Evolutionary conservation across 805 yeast genomes (phyloP).

Genomic region (Torulaspora franciscae): DNA sequence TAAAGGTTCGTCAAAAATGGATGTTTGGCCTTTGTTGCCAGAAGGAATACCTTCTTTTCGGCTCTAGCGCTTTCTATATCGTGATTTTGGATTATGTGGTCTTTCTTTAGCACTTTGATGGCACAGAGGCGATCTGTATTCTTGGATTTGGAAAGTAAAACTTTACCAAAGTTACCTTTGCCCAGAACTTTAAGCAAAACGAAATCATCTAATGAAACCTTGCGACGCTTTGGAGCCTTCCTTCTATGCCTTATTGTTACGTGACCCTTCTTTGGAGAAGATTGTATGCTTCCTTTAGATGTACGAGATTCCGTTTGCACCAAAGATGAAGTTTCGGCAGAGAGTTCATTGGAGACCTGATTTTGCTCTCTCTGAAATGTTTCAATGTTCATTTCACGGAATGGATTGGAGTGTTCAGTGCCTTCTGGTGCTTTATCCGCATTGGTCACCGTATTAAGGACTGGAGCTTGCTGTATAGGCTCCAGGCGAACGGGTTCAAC

Average conservation of each 20-base stretch:
- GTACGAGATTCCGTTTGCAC: constrained; percentile 7
- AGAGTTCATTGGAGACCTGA: not conserved
- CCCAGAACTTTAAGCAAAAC: constrained; percentile 92
- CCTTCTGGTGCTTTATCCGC: not conserved
- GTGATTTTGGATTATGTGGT: constrained; percentile 89
- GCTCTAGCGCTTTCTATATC: constrained; percentile 94
- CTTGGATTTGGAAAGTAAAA: constrained; percentile 92
- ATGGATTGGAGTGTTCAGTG: constrained; percentile 21
- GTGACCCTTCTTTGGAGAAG: constrained; percentile 27
- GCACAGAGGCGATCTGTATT: constrained; percentile 82
- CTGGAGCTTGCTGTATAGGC: constrained; percentile 4
- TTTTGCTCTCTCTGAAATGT: constrained; percentile 20
- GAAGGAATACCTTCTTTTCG: constrained; percentile 83
- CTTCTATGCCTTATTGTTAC: constrained; percentile 24
- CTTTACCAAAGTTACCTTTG: constrained; percentile 98
- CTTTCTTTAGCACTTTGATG: constrained; percentile 92
- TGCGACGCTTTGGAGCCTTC: constrained; percentile 46
- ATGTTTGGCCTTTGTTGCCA: constrained; percentile 81
- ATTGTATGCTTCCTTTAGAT: constrained; percentile 11
- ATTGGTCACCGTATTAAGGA: constrained; percentile 4
- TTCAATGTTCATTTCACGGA: constrained; percentile 27
- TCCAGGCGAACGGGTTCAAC: constrained; percentile 11
- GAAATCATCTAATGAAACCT: constrained; percentile 91
- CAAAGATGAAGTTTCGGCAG: constrained; percentile 4
- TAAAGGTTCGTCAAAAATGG: constrained; percentile 88